Evolutionary conservation across 108 stramenopile species (phyloP).

Genomic region (Asterionellopsis glacialis): DNA sequence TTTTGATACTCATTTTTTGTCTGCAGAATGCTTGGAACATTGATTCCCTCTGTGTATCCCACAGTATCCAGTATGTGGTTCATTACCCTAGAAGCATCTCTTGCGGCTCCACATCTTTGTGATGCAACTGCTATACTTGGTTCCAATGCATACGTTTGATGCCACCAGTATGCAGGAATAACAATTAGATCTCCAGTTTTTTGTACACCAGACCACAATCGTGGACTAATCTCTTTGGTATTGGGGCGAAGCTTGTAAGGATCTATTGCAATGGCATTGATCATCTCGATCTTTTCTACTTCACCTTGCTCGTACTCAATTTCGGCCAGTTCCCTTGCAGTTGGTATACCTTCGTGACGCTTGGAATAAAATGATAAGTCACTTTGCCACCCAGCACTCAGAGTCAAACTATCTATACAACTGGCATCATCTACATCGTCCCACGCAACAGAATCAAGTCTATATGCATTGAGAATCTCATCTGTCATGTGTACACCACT

Average conservation of each 20-base stretch:
- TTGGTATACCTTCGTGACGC: slow-evolving; percentile 14
- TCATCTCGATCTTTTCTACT: slow-evolving; percentile 4
- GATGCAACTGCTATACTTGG: slow-evolving; percentile 55
- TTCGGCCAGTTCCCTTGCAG: slow-evolving; percentile 16
- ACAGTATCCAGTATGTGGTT: slow-evolving; percentile 27
- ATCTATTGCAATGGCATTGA: slow-evolving; percentile 8
- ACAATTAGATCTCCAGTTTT: slow-evolving; percentile 53
- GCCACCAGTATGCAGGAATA: slow-evolving; percentile 62
- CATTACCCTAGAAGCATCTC: slow-evolving; percentile 34
- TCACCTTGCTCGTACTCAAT: slow-evolving; percentile 16
- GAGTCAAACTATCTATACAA: background rate
- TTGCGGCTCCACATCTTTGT: slow-evolving; percentile 38
- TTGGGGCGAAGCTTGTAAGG: background rate
- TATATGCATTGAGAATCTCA: slow-evolving; percentile 35
- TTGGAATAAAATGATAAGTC: slow-evolving; percentile 35
- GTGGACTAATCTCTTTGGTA: background rate
- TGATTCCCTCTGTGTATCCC: no score
- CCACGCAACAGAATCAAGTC: slow-evolving; percentile 54
- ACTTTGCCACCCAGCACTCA: slow-evolving; percentile 65
- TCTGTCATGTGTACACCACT: slow-evolving; percentile 27
- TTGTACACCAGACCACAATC: slow-evolving; percentile 30
- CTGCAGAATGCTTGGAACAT: no score
- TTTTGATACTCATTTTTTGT: no score
- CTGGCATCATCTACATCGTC: slow-evolving; percentile 19
- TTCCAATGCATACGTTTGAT: slow-evolving; percentile 55